Evolutionary conservation across 2,329 filamentous ascomycete species (phyloP).

Genomic region (Fusarium abutilonis): DNA sequence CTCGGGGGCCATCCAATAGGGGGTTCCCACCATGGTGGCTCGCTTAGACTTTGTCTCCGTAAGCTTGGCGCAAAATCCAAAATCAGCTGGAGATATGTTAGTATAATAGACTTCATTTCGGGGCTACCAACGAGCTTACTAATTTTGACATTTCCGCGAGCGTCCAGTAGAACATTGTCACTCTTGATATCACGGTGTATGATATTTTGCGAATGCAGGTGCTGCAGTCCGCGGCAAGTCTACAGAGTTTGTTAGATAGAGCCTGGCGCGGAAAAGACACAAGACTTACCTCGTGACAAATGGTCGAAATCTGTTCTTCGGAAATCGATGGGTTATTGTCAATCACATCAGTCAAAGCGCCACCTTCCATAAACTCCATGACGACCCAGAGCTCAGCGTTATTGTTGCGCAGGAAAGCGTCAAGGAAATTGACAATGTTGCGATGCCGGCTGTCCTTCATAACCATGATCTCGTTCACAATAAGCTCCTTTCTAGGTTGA

Average conservation of each 20-base stretch:
- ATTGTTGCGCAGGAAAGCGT: slow-evolving; percentile 95
- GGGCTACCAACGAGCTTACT: slow-evolving; percentile 67
- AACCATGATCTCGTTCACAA: slow-evolving; percentile 99
- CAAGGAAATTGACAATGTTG: slow-evolving; percentile 99
- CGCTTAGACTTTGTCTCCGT: slow-evolving; percentile 97
- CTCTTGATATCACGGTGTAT: slow-evolving; percentile 99
- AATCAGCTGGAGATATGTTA: slow-evolving; percentile 76
- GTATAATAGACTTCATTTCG: neutral
- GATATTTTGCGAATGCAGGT: slow-evolving; percentile 94
- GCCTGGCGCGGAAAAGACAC: slow-evolving; percentile 11
- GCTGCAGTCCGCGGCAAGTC: slow-evolving; percentile 95
- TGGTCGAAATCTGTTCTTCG: slow-evolving; percentile 97
- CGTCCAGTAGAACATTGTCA: slow-evolving; percentile 95
- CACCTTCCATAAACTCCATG: slow-evolving; percentile 99
- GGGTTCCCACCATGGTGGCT: slow-evolving; percentile 98
- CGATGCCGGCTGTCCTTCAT: slow-evolving; percentile 99
- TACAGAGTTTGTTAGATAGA: slow-evolving; percentile 53
- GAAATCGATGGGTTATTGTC: slow-evolving; percentile 95
- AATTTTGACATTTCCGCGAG: slow-evolving; percentile 95
- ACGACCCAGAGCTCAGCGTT: slow-evolving; percentile 98
- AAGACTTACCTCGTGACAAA: slow-evolving; percentile 85
- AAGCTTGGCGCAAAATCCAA: slow-evolving; percentile 98
- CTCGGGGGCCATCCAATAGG: slow-evolving; percentile 99
- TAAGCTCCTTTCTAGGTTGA: slow-evolving; percentile 96
- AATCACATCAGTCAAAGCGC: slow-evolving; percentile 96